phyloP scores from a whole-genome alignment of 768 basidiomycete species.

The Pulveroboletus sp. region DNA sequence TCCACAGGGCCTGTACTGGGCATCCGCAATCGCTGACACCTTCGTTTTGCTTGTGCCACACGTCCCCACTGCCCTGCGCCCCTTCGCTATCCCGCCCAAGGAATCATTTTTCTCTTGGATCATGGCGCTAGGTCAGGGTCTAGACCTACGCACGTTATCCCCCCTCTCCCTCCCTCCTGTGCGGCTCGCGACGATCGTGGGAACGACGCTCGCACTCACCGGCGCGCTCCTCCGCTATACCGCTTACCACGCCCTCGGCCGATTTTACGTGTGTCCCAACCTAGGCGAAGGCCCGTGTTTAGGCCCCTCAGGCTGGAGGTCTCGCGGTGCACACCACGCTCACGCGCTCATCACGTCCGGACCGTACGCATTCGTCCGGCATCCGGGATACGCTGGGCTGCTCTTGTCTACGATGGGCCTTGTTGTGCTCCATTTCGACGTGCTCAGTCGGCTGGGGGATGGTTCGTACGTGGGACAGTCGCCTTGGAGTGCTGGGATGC shows the following conservation, averaged over 20 bases:
- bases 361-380: conserved; percentile 28
- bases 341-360: conserved; percentile 28
- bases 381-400: conserved; percentile 33
- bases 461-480: too few species aligned
- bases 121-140: not conserved
- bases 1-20: conserved; percentile 18
- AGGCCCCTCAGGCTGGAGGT: too few species aligned
- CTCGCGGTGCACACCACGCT: not conserved
- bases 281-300: conserved; percentile 3
- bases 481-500: conserved; percentile 1
- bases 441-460: not conserved
- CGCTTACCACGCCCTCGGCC: conserved; percentile 27
- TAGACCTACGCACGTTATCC: not conserved
- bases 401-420: conserved; percentile 23
- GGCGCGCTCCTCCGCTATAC: conserved; percentile 42
- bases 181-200: conserved; percentile 26
- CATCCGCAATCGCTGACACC: conserved; percentile 7
- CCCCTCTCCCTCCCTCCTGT: not conserved
- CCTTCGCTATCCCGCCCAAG: not conserved
- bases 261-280: conserved; percentile 20
- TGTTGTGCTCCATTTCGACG: conserved; percentile 11
- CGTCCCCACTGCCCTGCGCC: not conserved
- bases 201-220: conserved; percentile 34
- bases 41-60: conserved; percentile 9
- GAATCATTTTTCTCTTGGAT: not conserved